These are phyloP conservation scores for Phytophthora pseudosyringae DNA, from an alignment of 352 stramenopile genomes.

Conservation along the genomic window DNA sequence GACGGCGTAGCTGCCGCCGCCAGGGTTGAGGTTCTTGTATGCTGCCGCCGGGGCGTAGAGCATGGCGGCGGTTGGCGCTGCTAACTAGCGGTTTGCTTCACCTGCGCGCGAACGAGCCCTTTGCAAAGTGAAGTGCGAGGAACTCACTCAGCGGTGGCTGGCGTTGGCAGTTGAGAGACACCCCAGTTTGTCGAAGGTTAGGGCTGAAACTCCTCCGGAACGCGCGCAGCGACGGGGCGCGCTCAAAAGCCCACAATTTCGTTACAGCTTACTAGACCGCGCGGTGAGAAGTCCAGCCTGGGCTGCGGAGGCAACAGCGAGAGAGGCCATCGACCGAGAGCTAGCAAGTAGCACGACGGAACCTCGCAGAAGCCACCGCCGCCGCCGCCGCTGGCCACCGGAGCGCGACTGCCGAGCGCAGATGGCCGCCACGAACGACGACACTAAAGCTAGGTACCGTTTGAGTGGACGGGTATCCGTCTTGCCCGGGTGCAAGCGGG, in stretches of 20 bases:
- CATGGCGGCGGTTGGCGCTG: neutral
- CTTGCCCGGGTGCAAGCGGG: no score
- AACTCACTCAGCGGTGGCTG: neutral
- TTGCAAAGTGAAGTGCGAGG: conserved; percentile 31
- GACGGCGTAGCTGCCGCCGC: conserved; percentile 16
- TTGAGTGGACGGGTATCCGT: neutral
- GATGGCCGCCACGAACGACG: conserved; percentile 8
- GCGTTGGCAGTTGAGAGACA: conserved; percentile 1
- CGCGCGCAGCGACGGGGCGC: neutral
- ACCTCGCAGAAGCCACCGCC: no score
- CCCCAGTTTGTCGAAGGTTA: conserved; percentile 4
- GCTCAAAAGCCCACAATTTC: conserved; percentile 13
- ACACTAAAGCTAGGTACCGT: conserved; percentile 7
- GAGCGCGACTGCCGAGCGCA: neutral
- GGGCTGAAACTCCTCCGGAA: conserved; percentile 15
- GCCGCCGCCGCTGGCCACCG: no score
- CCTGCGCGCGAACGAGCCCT: conserved; percentile 13
- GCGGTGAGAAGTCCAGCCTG: conserved; percentile 8
- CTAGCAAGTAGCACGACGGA: neutral
- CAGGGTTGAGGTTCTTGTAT: conserved; percentile 23
- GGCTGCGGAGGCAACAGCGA: neutral
- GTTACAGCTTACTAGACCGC: neutral
- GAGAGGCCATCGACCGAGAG: neutral
- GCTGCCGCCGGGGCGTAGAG: conserved; percentile 15
- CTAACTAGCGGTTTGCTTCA: neutral